Base-by-base conservation (phyloP, 1,284 basidiomycete species). In the Ustilago vetiveriae region DNA sequence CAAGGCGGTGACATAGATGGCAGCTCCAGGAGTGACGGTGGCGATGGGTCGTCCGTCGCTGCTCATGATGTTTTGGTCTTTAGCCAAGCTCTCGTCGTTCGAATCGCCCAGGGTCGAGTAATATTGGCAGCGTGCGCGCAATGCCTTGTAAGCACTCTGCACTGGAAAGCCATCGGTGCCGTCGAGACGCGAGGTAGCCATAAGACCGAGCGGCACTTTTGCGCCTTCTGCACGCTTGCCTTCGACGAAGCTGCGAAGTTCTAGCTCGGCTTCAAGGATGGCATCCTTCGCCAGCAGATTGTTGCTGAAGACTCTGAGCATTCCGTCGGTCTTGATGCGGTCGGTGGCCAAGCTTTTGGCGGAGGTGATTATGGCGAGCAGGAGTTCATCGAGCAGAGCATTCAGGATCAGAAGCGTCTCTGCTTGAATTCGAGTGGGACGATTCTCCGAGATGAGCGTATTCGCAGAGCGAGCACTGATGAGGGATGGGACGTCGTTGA, bases 41-140 rank as follows among this genome's bases (percentile, higher is more conserved):
- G 76, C 76, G 22, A 79, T 68, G n/a, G 76, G 75, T 11, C 74
- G 54, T n/a, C 76, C 75, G 17, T 79, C 75, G 47, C 38, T 45
- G 40, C 72, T 75, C 75, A 77, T 79, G 64, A 79, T 75, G 53
- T 75, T 75, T 37, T 76, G 75, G 16, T 79, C 76, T 24, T 49
- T 49, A 27, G 55, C 58, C 8, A 46, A 56, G 29, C 35, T 57
- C 24, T 74, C 56, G 42, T 79, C 76, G 11, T 77, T 56, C 33
- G 49, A 62, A 35, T 76, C 75, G 48, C 68, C 54, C 11, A 79
- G 50, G 11, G 76, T 79, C 1, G 72, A 76, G 57, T 77, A 79
- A 56, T 69, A 75, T 42, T 74, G 71, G 45, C 76, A 79, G 3
- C 75, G 64, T 10, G 50, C 60, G 4, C 74, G 42, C 9, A 79